A percentile compares a stretch with the other conserved stretches of the same genome.
Conservation (phyloP, 257 asterid species). For the Lavandula angustifolia region DNA sequence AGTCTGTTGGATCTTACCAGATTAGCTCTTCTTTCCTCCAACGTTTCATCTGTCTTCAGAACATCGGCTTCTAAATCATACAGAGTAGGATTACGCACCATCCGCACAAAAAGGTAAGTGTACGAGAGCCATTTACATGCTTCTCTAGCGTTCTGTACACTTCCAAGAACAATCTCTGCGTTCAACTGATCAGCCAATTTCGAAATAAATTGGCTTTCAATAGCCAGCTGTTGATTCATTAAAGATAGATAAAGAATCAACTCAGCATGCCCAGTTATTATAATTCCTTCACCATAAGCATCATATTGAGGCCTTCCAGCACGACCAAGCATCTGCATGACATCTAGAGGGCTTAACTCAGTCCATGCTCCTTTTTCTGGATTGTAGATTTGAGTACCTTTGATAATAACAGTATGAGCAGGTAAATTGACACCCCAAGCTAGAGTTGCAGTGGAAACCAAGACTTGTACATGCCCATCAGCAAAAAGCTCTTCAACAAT, state of each 20-base stretch:
- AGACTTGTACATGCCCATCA: constrained; percentile 61
- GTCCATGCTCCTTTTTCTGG: constrained; percentile 75
- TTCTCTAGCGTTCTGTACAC: constrained; percentile 65
- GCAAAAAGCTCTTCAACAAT: constrained; percentile 67
- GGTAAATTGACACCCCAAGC: constrained; percentile 76
- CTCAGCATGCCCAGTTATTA: constrained; percentile 62
- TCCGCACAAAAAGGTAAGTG: constrained; percentile 56
- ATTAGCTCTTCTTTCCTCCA: constrained; percentile 68
- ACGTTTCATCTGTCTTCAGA: constrained; percentile 39
- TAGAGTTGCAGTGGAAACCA: constrained; percentile 63
- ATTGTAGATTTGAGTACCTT: constrained; percentile 64
- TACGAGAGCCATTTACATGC: constrained; percentile 65
- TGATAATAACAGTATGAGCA: constrained; percentile 64
- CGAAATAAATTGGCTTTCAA: constrained; percentile 64
- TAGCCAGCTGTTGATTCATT: constrained; percentile 71
- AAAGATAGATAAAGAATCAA: constrained; percentile 55
- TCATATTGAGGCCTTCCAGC: constrained; percentile 73
- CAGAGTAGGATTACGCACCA: constrained; percentile 62
- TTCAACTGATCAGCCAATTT: constrained; percentile 66
- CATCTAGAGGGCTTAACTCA: constrained; percentile 64
- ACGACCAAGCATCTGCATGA: constrained; percentile 77
- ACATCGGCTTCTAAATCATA: constrained; percentile 54
- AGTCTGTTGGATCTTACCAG: constrained; percentile 39
- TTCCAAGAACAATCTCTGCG: constrained; percentile 66
- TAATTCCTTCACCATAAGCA: constrained; percentile 61